Percentiles rank a stretch among this genome's conserved stretches.
Evolutionary conservation across 2,329 filamentous ascomycete genomes (phyloP).

Genomic region (Trichophyton verrucosum): DNA sequence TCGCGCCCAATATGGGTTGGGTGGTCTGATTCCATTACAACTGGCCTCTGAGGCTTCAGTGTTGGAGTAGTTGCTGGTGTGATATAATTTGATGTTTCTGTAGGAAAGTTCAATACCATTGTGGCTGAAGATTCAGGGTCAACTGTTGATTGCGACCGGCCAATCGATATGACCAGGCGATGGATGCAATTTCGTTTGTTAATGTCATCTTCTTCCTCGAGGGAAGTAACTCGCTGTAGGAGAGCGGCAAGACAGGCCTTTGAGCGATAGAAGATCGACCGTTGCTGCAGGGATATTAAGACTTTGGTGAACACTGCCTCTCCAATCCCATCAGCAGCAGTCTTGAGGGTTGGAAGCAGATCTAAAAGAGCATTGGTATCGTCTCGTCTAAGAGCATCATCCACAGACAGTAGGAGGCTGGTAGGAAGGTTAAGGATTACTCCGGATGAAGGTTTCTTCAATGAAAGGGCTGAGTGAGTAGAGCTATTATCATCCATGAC

Average conservation of each 20-base stretch:
- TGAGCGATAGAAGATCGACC: slow-evolving; percentile 57
- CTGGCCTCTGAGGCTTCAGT: slow-evolving; percentile 47
- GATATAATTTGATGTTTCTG: slow-evolving; percentile 58
- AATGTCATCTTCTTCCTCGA: slow-evolving; percentile 83
- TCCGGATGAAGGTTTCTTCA: slow-evolving; percentile 65
- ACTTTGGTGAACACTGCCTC: slow-evolving; percentile 58
- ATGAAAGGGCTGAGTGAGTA: slow-evolving; percentile 53
- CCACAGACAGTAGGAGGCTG: slow-evolving; percentile 34
- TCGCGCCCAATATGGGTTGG: slow-evolving; percentile 50
- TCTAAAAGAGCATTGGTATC: slow-evolving; percentile 32
- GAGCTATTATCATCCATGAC: slow-evolving; percentile 63
- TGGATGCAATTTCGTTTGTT: slow-evolving; percentile 91
- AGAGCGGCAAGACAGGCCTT: slow-evolving; percentile 60
- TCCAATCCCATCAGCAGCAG: slow-evolving; percentile 41
- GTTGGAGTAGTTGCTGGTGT: slow-evolving; percentile 62
- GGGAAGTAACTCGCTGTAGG: slow-evolving; percentile 52
- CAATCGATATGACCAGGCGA: slow-evolving; percentile 81
- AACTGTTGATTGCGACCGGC: slow-evolving; percentile 53
- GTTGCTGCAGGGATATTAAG: slow-evolving; percentile 32
- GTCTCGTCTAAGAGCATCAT: slow-evolving; percentile 30
- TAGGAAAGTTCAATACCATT: slow-evolving; percentile 37
- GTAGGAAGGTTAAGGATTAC: slow-evolving; percentile 60
- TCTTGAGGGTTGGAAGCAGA: slow-evolving; percentile 46
- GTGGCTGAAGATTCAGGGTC: slow-evolving; percentile 42
- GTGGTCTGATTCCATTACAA: slow-evolving; percentile 53